Percentiles rank a stretch among this genome's conserved stretches.
These are phyloP conservation scores for Hygrophoropsis aurantiaca DNA, from an alignment of 768 basidiomycete species.

Conservation along the genomic window DNA sequence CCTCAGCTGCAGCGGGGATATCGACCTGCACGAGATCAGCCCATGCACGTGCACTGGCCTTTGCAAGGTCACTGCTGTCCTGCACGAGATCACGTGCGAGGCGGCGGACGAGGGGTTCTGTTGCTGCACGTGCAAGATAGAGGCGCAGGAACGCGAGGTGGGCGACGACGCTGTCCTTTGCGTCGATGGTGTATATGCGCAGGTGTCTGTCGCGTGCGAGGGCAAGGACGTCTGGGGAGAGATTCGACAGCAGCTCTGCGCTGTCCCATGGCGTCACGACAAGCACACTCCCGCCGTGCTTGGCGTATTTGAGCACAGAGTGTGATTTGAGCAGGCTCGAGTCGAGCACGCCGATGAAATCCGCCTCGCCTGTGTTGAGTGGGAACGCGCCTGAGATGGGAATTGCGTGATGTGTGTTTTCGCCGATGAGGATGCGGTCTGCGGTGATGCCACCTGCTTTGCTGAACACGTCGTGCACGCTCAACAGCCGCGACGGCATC, in stretches of 20 bases:
- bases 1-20: constrained; percentile 29
- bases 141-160: constrained; percentile 84
- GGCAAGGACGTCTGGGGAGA: constrained; percentile 49
- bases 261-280: constrained; percentile 73
- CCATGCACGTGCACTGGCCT: constrained; percentile 65
- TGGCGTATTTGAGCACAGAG: constrained; percentile 66
- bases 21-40: constrained; percentile 60
- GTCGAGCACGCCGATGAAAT: constrained; percentile 78
- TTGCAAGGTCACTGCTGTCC: constrained; percentile 48
- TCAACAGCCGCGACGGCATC: constrained; percentile 60
- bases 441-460: constrained; percentile 69
- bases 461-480: constrained; percentile 74
- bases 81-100: constrained; percentile 49
- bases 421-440: constrained; percentile 62
- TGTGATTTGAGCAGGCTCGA: constrained; percentile 78
- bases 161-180: constrained; percentile 58
- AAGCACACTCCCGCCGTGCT: constrained; percentile 67
- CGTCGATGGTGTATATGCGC: constrained; percentile 60
- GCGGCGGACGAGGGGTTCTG: constrained; percentile 50
- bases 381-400: constrained; percentile 48
- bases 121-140: constrained; percentile 69
- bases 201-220: constrained; percentile 52
- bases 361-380: constrained; percentile 52
- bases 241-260: constrained; percentile 69
- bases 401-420: constrained; percentile 47